Evolutionary conservation across 164 flowering plant species (phyloP), one percentile per base, ranked within the genome.

Genomic region (Vitis amurensis): DNA sequence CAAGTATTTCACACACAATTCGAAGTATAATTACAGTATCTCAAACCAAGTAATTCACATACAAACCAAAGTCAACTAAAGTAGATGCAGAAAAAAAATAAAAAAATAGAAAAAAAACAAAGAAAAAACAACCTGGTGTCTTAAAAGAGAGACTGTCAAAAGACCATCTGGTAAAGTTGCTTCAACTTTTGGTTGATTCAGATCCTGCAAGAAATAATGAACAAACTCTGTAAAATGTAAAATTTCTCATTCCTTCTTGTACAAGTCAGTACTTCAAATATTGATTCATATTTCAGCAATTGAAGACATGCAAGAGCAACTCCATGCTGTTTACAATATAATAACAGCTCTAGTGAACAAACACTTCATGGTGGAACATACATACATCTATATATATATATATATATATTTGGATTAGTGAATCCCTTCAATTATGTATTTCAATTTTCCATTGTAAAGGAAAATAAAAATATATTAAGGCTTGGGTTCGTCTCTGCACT

Each of bases 131-230:
- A 94, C 99, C 97, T 95, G 99, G 81, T 95, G 99, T 64, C 85
- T 87, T 63, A 95, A 72, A 59, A 95, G 94, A 77, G 88, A 58
- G 67, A 95, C 92, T 49, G 97, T 71, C 78, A 95, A 71, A 72
- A 93, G 84, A 71, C 98, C 99, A 29, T 79, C 84, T 29, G 97
- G 97, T 63, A 88, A 66, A 73, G 59, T 63, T 59, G 85, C 89
- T 80, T 95, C 98, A 60, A 69, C 11, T 79, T 78, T 89, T 64
- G 93, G 97, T 78, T 91, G 97, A 70, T 83, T 79, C 65, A 95
- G 89, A 80, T 86, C 92, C 99, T 95, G 84, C 75, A 75, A 60
- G 55, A 71, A 67, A 76, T 23, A 19, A 49, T 2, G 55, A 68
- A 12, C 30, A 61, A 66, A 59, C 50, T 59, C 51, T 37, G 63